Base-by-base conservation (phyloP, 2,329 filamentous ascomycete genomes). In the Pseudocercospora cruenta region DNA sequence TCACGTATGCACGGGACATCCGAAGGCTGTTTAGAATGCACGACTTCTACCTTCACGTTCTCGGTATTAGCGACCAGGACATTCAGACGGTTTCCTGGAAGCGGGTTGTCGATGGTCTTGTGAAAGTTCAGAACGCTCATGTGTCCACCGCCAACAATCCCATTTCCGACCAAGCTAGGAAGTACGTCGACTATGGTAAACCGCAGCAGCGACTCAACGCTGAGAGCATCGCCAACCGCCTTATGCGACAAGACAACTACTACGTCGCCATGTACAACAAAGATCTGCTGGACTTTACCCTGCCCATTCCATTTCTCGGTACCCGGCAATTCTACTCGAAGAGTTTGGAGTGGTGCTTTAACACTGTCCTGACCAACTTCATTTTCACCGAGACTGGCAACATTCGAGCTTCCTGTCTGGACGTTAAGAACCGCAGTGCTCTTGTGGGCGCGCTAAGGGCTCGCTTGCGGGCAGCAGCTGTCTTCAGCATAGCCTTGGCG, bases 201-300 rank as follows among this genome's bases (percentile, higher is more conserved):
- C 70, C 75, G 12, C 75, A 97, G 78, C 93, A 98, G 80, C 87
- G 94, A 68, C 89, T 99, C 72, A 95, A 97, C 79, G 95, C 95
- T 10, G 93, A 97, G 74, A 95, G 97, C 75, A 98, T 99, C 77
- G 95, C 95, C 6, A 99, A 98, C 76, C 88, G 95, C 33, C 81
- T 99, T 54, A 98, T 99, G 95, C 90, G 95, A 66, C 91, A 92
- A 75, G 94, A 97, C 69, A 99, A 99, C 75, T 99, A 97, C 74
- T 87, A 97, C 69, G 97, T 99, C 73, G 95, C 95, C 4, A 84
- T 99, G 74, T 93, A 98, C 81, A 99, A 99, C 83, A 98, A 99
- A 78, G 95, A 98, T 67, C 88, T 98, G 43, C 80, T 99, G 49
- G 90, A 99, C 75, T 83, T 98, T 54, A 93, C 91, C 0, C 85